Percentiles rank a stretch among this genome's conserved stretches.
These are phyloP conservation scores for Globisporangium nodosum DNA, from an alignment of 352 stramenopile species.

Conservation along the genomic window DNA sequence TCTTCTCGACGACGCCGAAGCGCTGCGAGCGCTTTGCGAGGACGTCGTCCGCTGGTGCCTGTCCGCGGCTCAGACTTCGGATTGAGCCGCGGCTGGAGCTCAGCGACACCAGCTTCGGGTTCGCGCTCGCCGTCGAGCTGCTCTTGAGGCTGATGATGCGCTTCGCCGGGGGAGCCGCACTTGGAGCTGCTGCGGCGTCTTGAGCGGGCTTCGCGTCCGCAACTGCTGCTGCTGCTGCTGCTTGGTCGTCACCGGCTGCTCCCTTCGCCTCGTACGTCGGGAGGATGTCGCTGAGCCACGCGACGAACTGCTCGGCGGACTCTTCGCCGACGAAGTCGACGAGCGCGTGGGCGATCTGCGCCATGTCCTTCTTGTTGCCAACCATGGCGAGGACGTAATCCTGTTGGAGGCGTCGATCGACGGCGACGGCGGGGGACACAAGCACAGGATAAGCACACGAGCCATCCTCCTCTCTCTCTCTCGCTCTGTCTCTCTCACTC, in stretches of 20 bases:
- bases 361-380: slow-evolving; percentile 84
- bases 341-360: slow-evolving; percentile 74
- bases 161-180: slow-evolving; percentile 20
- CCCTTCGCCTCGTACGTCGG: slow-evolving; percentile 36
- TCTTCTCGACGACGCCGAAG: slow-evolving; percentile 54
- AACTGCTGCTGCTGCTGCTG: slow-evolving; percentile 11
- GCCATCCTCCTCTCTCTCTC: slow-evolving; percentile 11
- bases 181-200: slow-evolving; percentile 10
- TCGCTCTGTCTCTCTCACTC: slow-evolving; percentile 7
- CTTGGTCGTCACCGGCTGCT: slow-evolving; percentile 2
- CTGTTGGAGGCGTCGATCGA: slow-evolving; percentile 24
- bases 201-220: slow-evolving; percentile 4
- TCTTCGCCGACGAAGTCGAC: slow-evolving; percentile 84
- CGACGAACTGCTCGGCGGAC: slow-evolving; percentile 61
- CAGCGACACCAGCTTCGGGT: slow-evolving; percentile 55
- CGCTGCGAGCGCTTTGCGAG: slow-evolving; percentile 72
- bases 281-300: slow-evolving; percentile 59
- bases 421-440: slow-evolving; percentile 9
- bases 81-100: slow-evolving; percentile 41
- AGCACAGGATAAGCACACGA: slow-evolving; percentile 27
- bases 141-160: slow-evolving; percentile 65
- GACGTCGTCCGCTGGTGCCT: slow-evolving; percentile 41
- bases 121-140: slow-evolving; percentile 14
- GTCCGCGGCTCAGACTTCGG: slow-evolving; percentile 36
- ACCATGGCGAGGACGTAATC: slow-evolving; percentile 87